These are phyloP conservation scores for Exserohilum rostratum DNA, from an alignment of 2,329 filamentous ascomycete genomes.

Conservation along the genomic window DNA sequence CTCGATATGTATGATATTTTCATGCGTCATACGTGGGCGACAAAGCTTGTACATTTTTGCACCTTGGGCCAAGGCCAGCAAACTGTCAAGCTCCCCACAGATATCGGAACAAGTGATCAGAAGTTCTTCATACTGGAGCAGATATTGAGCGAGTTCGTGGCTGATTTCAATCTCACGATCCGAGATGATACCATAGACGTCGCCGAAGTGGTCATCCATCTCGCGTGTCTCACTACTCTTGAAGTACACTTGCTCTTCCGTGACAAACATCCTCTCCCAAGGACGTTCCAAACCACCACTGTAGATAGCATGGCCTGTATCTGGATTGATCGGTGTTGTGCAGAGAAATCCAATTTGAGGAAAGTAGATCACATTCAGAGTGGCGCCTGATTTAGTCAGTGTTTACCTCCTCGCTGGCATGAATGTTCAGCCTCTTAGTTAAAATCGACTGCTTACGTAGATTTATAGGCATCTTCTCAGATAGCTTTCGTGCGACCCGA, in stretches of 20 bases:
- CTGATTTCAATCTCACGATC: slow-evolving; percentile 90
- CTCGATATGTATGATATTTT: slow-evolving; percentile 74
- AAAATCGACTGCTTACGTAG: slow-evolving; percentile 46
- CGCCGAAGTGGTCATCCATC: slow-evolving; percentile 81
- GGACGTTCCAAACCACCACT: slow-evolving; percentile 64
- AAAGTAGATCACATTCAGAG: slow-evolving; percentile 82
- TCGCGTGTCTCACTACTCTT: slow-evolving; percentile 83
- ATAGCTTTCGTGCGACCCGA: slow-evolving; percentile 69
- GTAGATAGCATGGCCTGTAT: slow-evolving; percentile 65
- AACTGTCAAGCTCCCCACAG: slow-evolving; percentile 84
- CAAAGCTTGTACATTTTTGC: slow-evolving; percentile 75
- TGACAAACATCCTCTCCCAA: slow-evolving; percentile 81
- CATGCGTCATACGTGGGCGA: slow-evolving; percentile 70
- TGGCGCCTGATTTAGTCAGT: slow-evolving; percentile 25
- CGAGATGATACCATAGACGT: slow-evolving; percentile 85
- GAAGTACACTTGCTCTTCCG: slow-evolving; percentile 76
- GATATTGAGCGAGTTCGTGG: slow-evolving; percentile 72
- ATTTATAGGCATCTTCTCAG: slow-evolving; percentile 65
- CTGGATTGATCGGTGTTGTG: slow-evolving; percentile 68
- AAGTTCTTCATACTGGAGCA: slow-evolving; percentile 71
- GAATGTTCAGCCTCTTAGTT: background rate
- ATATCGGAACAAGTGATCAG: slow-evolving; percentile 75
- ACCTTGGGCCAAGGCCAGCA: slow-evolving; percentile 79
- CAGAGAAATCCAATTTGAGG: slow-evolving; percentile 92
- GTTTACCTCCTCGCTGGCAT: too few species aligned